Evolutionary conservation across 2,329 filamentous ascomycete species (phyloP), one percentile per base, ranked within the genome.

Genomic region (Curvularia verruculosa): DNA sequence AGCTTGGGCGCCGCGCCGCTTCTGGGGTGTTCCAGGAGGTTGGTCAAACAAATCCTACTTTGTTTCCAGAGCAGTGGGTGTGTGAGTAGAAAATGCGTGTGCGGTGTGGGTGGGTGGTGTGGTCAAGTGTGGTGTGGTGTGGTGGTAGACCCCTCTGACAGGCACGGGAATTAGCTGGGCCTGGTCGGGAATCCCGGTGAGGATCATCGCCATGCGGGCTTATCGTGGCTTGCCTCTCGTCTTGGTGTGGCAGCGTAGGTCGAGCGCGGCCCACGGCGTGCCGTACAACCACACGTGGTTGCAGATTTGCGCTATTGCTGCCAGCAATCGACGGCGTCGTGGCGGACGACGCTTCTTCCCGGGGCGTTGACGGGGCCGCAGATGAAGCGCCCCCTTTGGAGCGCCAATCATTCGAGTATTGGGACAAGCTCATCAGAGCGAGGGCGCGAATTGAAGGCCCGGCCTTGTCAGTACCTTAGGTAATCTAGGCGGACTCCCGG

Each of bases 151-250:
- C 39, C 37, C 39, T 36, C 36, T 21, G 36, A 52, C 48, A 39
- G 54, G 48, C 37, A 48, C 44, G 37, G 37, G 26, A 54, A 43
- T 60, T 56, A 55, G 54, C 49, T 52, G 56, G 60, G 54, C 52
- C 60, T 54, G 47, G 58, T 58, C 54, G 63, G 44, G 48, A 68
- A 68, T 63, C 67, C 67, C 56, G 50, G 66, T 56, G 67, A 63
- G 61, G 67, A 68, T 69, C 61, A 58, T 54, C 54, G 53, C 54
- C 39, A 54, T n/a, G 55, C 52, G 54, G 58, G 64, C 56, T 60
- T 56, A 54, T 49, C 61, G 58, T 63, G 60, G 63, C 61, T 61
- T 53, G 53, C 29, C 51, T 56, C 51, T 56, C 52, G 51, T 43
- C 31, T 41, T 55, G 54, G 56, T 46, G 51, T 46, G 41, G 50